A percentile compares a stretch with the other conserved stretches of the same genome.
Evolutionary conservation across 2,329 filamentous ascomycete genomes (phyloP).

Genomic region (Alternaria sp.): DNA sequence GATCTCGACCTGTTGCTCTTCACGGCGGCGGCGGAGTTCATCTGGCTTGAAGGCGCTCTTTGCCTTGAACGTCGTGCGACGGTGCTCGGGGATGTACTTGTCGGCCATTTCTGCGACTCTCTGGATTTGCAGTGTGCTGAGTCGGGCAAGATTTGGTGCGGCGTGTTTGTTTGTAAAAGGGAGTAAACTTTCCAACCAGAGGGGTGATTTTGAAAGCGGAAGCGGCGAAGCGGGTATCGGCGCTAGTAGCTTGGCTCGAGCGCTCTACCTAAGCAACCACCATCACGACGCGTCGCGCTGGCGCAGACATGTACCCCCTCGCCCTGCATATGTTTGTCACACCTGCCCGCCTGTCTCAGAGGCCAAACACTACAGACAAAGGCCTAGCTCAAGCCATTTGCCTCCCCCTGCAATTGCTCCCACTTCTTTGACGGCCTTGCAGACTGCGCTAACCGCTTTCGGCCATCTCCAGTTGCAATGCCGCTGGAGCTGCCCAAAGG

Average conservation of each 20-base stretch:
- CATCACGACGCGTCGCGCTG: conserved; percentile 12
- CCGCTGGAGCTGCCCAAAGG: conserved; percentile 37
- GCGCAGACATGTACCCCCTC: not conserved
- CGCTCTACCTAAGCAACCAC: conserved; percentile 28
- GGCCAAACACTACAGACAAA: not conserved
- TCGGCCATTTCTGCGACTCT: conserved; percentile 79
- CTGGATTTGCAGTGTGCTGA: conserved; percentile 26
- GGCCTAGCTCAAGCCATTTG: not conserved
- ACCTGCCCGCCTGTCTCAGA: not conserved
- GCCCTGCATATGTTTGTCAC: not conserved
- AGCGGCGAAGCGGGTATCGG: conserved; percentile 39
- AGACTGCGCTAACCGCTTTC: conserved; percentile 25
- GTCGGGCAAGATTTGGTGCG: conserved; percentile 26
- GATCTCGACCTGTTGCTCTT: conserved; percentile 99
- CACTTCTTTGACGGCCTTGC: conserved; percentile 4
- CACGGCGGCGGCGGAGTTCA: conserved; percentile 95
- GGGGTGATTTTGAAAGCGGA: conserved; percentile 47
- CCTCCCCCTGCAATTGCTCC: not conserved
- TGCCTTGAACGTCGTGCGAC: conserved; percentile 99
- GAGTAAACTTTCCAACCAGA: conserved; percentile 40
- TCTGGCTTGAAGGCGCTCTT: conserved; percentile 99
- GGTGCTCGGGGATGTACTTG: conserved; percentile 99
- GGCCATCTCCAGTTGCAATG: conserved; percentile 16
- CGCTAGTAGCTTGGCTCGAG: conserved; percentile 28
- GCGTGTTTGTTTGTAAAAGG: conserved; percentile 45